These are phyloP conservation scores for Sporopachydermia lactativora DNA, from an alignment of 805 yeast species.

Conservation along the genomic window DNA sequence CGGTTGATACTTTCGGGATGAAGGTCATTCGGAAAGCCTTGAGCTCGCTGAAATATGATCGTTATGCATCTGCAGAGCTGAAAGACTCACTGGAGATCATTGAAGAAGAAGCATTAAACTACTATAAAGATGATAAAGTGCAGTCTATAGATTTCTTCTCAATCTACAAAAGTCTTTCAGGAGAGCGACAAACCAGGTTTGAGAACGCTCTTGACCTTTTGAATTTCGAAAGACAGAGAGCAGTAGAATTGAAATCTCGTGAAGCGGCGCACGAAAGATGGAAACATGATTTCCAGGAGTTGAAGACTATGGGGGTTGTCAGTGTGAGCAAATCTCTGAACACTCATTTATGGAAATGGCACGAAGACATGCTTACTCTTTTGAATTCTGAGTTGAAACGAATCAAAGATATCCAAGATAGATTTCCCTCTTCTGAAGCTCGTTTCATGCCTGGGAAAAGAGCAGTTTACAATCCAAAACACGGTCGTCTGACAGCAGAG, in stretches of 20 bases:
- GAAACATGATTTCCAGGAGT: conserved; percentile 68
- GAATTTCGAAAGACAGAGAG: conserved; percentile 64
- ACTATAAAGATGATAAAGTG: conserved; percentile 20
- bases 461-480: neutral
- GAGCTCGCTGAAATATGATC: conserved; percentile 29
- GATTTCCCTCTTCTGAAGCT: conserved; percentile 6
- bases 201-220: conserved; percentile 53
- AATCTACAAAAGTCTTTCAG: conserved; percentile 39
- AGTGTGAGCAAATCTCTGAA: conserved; percentile 45
- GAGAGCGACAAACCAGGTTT: conserved; percentile 33
- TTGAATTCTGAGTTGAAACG: conserved; percentile 50
- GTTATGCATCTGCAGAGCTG: conserved; percentile 4
- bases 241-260: conserved; percentile 62
- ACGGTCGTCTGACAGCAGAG: conserved; percentile 18
- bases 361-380: conserved; percentile 53
- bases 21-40: conserved; percentile 67
- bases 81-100: conserved; percentile 11
- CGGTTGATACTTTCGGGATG: conserved; percentile 70
- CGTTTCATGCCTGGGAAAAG: conserved; percentile 4
- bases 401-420: conserved; percentile 30
- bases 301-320: conserved; percentile 40
- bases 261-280: conserved; percentile 83
- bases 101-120: conserved; percentile 12
- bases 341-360: conserved; percentile 76
- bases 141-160: conserved; percentile 50